Evolutionary conservation across 495 filamentous ascomycete species (phyloP).

Genomic region (Parmelia sp.): DNA sequence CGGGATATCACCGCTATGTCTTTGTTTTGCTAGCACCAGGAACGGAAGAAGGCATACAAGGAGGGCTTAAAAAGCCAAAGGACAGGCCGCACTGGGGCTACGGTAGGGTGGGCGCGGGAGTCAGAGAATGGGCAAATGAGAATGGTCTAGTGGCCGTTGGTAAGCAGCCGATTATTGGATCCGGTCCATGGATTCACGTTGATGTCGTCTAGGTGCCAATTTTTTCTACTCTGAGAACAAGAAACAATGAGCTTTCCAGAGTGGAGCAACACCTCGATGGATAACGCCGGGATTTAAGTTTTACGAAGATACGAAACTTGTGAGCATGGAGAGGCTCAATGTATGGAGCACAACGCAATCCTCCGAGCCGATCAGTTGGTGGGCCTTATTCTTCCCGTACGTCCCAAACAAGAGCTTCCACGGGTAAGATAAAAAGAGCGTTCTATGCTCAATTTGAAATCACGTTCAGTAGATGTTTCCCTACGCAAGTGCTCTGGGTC

Average conservation of each 20-base stretch:
- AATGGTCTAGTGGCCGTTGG: conserved; percentile 57
- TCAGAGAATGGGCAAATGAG: conserved; percentile 55
- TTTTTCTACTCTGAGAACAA: conserved; percentile 59
- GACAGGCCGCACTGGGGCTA: conserved; percentile 60
- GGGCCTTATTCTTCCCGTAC: background rate
- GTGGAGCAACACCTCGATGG: background rate
- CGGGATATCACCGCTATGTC: conserved; percentile 64
- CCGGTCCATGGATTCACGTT: background rate
- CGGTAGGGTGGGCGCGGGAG: conserved; percentile 48
- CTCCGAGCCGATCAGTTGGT: background rate
- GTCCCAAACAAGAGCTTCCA: no score
- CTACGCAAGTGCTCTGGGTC: background rate
- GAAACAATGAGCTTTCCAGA: conserved; percentile 41
- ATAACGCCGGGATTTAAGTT: background rate
- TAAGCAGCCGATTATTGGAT: conserved; percentile 29
- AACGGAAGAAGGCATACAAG: conserved; percentile 28
- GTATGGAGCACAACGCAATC: background rate
- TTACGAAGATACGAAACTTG: background rate
- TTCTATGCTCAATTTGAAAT: background rate
- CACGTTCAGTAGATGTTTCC: background rate
- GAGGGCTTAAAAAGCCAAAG: conserved; percentile 46
- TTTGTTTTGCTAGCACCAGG: conserved; percentile 49
- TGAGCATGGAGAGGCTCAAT: background rate
- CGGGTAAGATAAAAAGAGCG: no score
- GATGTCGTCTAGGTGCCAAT: conserved; percentile 46